Evolutionary conservation across 176 grass and related monocot species (phyloP), one percentile per base, ranked within the genome.

Genomic region (Olyra latifolia): DNA sequence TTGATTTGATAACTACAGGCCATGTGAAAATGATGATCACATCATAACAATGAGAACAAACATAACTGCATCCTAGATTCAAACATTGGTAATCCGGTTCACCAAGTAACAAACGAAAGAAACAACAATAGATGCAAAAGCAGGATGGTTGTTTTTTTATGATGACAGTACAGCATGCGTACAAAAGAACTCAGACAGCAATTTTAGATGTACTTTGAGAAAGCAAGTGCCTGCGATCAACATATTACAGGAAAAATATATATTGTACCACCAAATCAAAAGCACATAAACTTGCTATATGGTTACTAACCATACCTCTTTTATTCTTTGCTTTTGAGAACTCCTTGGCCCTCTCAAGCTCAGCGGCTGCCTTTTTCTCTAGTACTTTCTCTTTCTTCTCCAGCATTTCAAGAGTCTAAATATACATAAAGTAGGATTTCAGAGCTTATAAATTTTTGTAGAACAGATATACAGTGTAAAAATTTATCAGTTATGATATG

Each of bases 311-410:
- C n/a, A n/a, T 61, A 94, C 83, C 83, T 87, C 89, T 91, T 84
- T 94, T 91, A 52, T 94, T 91, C 77, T 94, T 94, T 45, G 86
- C 92, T 91, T 73, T 89, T 16, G 89, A 89, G 68, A 91, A 94
- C 1, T 94, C 89, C 71, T 91, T 94, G 47, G 89, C 92, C 56
- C 79, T 91, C 78, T 94, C 92, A 71, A 94, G 71, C 67, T 94
- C 92, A 48, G 60, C 83, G 47, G 80, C 66, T 72, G 83, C 88
- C 24, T 94, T 94, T 85, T 89, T 94, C 54, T 89, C 83, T 11
- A 94, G 77, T 23, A 89, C 83, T 81, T 87, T 89, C 58, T 94
- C 92, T 76, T 91, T 94, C 75, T 94, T 94, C 83, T 94, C 92
- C 69, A 94, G 78, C 88, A 89, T 89, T 46, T 91, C 88, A 30